Evolutionary conservation across 108 stramenopile genomes (phyloP), one percentile per base, ranked within the genome.

Genomic region (Pseudonitzschia multiseries): DNA sequence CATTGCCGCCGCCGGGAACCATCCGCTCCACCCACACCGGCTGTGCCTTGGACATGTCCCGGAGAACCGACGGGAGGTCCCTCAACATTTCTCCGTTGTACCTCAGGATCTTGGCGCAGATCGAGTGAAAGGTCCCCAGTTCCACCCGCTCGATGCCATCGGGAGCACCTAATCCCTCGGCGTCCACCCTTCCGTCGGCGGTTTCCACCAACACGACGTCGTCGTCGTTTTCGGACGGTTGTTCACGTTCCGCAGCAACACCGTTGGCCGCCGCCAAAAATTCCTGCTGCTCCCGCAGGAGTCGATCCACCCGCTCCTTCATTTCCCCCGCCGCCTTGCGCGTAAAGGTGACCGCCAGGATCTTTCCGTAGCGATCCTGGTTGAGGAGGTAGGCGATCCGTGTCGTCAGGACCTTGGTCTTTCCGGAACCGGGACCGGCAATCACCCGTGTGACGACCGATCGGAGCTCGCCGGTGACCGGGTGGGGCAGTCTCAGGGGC

Each of bases 271-370:
- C n/a, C n/a, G n/a, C n/a, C n/a, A n/a, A n/a, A n/a, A n/a, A n/a
- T n/a, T 74, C 26, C 27, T 74, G 31, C 22, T 64, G 44, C 70
- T 76, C 56, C 8, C 21, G 32, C 61, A 85, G 26, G 65, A 92
- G 66, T 26, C 71, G 69, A 40, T 75, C 71, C 61, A 97, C 72
- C 50, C 96, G 80, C 28, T 84, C 61, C 69, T 88, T 82, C 94
- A 96, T 95, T 75, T 97, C 96, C 29, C 76, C 76, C 12, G 96
- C 88, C 5, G 96, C 93, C 75, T 96, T 96, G 69, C 90, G 91
- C 10, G 96, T 96, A 84, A 97, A 97, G 48, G 96, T 96, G 33
- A 97, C 90, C n/a, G 91, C 95, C 61, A 97, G 75, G 48, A 97
- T 80, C 46, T 77, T 57, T 31, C 66, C 66, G 17, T 71, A 62